Percentiles rank a stretch among this genome's conserved stretches.
These are phyloP conservation scores for Piromyces finnis DNA, from an alignment of 192 early-diverging fungal genomes.

Conservation along the genomic window DNA sequence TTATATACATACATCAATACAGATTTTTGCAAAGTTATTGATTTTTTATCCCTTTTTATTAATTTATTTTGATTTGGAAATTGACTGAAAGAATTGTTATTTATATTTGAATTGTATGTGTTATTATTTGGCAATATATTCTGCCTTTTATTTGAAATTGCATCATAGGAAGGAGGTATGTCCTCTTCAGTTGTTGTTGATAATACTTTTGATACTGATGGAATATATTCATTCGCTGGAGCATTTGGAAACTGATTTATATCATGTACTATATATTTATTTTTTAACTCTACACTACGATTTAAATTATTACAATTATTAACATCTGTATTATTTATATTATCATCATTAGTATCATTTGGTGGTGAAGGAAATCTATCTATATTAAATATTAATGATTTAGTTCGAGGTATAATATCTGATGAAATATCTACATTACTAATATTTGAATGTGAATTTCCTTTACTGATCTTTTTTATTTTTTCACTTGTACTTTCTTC, in stretches of 20 bases:
- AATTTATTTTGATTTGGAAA: too few relatives aligned
- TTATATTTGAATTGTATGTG: not conserved
- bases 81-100: too few relatives aligned
- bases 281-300: not conserved
- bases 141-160: not conserved
- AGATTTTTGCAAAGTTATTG: too few relatives aligned
- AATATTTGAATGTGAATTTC: not conserved
- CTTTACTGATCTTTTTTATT: not conserved
- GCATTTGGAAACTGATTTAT: not conserved
- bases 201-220: not conserved
- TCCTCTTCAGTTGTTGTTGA: not conserved
- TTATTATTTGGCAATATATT: not conserved
- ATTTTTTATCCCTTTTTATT: too few relatives aligned
- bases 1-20: too few relatives aligned
- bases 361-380: not conserved
- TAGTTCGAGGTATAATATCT: not conserved
- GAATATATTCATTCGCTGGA: not conserved
- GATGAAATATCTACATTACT: not conserved
- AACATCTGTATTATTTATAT: not conserved
- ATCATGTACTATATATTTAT: not conserved
- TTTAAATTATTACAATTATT: not conserved
- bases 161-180: not conserved
- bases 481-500: not conserved
- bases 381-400: not conserved
- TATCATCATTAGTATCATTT: not conserved